A percentile compares a stretch with the other conserved stretches of the same genome.
Conservation (phyloP, 1,139 yeast species). For the Meyerozyma carpophila region DNA sequence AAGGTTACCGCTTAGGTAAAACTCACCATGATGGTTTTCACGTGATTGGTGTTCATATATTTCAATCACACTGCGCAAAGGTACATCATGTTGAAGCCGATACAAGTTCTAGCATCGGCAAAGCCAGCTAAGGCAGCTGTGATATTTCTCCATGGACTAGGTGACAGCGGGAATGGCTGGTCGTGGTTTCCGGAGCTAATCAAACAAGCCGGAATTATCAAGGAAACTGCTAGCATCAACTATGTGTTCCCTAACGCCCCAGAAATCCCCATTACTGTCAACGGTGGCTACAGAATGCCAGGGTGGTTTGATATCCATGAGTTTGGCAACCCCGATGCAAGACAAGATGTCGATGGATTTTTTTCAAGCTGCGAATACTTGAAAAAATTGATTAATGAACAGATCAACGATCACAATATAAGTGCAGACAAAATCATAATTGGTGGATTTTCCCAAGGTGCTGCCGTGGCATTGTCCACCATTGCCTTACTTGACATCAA, state of each 20-base stretch:
- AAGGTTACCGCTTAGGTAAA: not conserved
- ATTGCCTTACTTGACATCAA: slow-evolving; percentile 44
- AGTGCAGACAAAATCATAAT: slow-evolving; percentile 67
- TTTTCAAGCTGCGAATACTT: slow-evolving; percentile 50
- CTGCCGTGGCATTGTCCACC: slow-evolving; percentile 66
- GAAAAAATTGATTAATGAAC: slow-evolving; percentile 53
- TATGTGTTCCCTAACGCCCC: slow-evolving; percentile 93
- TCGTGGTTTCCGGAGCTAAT: slow-evolving; percentile 58
- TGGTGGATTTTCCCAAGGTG: slow-evolving; percentile 97
- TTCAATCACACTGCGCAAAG: not conserved
- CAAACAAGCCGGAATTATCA: slow-evolving; percentile 35
- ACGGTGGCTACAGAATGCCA: slow-evolving; percentile 66
- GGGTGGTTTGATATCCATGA: slow-evolving; percentile 82
- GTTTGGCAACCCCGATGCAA: slow-evolving; percentile 43
- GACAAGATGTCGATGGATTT: slow-evolving; percentile 63
- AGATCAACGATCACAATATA: slow-evolving; percentile 53
- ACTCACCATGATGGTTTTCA: not conserved
- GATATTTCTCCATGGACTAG: slow-evolving; percentile 84
- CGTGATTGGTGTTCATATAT: not conserved
- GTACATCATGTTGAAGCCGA: not conserved
- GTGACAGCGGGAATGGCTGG: slow-evolving; percentile 92
- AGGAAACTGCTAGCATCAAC: slow-evolving; percentile 54
- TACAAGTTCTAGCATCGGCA: slow-evolving; percentile 36
- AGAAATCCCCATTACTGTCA: slow-evolving; percentile 56
- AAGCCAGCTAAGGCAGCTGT: slow-evolving; percentile 49